Percentiles rank a stretch among this genome's conserved stretches.
Conservation (phyloP, 2,329 filamentous ascomycete genomes). For the Cylindrodendrum hubeiense region DNA sequence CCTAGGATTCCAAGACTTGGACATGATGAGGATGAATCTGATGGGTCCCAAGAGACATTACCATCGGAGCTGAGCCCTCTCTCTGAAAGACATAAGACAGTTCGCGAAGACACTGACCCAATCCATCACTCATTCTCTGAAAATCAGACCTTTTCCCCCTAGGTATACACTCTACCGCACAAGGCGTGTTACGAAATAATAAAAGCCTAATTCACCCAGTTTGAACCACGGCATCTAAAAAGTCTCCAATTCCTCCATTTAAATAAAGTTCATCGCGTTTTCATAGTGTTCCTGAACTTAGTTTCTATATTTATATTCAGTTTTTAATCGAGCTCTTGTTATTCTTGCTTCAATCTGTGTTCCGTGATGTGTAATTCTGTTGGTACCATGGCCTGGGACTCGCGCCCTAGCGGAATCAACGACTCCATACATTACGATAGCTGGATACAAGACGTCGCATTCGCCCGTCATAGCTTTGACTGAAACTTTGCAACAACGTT, state of each 20-base stretch:
- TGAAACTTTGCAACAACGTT: conserved; percentile 34
- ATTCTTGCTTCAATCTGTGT: no score
- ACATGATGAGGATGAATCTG: background rate
- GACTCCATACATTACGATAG: no score
- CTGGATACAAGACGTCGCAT: no score
- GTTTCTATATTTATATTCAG: no score
- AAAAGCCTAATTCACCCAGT: background rate
- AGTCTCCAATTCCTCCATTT: no score
- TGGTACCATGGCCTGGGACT: no score
- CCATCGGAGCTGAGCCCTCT: background rate
- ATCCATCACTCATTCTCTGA: background rate
- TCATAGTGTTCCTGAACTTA: no score
- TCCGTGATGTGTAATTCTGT: no score
- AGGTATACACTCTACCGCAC: background rate
- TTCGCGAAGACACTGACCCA: background rate
- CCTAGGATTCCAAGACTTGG: background rate
- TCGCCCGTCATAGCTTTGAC: background rate
- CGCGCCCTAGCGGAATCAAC: no score
- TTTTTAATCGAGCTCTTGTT: no score
- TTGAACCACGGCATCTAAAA: background rate
- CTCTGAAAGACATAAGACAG: background rate
- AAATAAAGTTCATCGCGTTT: no score
- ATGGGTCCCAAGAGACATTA: background rate
- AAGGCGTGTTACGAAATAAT: background rate
- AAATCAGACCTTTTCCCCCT: background rate